Conservation (phyloP, 2,329 filamentous ascomycete species). For the Paraconiothyrium sp. region DNA sequence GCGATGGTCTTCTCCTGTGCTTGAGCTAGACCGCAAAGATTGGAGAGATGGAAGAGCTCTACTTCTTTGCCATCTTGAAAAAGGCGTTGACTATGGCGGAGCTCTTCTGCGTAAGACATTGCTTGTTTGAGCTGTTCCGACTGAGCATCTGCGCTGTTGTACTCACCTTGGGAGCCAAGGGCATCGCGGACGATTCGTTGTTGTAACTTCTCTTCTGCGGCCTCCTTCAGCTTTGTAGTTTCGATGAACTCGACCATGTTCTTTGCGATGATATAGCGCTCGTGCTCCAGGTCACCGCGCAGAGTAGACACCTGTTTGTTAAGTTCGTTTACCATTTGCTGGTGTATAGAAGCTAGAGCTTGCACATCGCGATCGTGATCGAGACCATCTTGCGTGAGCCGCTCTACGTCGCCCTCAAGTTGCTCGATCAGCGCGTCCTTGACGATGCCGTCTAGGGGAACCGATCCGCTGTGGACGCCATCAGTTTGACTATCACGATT, state of each 20-base stretch:
- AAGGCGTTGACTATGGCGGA: background rate
- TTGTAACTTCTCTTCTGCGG: background rate
- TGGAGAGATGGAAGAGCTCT: background rate
- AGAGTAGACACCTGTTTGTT: background rate
- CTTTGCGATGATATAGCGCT: background rate
- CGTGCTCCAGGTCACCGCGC: background rate
- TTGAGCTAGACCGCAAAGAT: background rate
- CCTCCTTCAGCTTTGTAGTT: background rate
- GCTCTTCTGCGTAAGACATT: background rate
- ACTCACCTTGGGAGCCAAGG: background rate
- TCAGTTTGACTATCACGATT: background rate
- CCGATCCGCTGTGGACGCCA: background rate
- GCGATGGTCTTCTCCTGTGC: background rate
- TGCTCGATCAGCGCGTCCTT: conserved; percentile 8
- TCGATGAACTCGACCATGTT: background rate
- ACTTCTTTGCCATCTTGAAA: conserved; percentile 1
- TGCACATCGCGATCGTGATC: background rate
- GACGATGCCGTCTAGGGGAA: background rate
- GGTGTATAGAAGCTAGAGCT: background rate
- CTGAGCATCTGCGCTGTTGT: background rate
- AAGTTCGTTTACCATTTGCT: background rate
- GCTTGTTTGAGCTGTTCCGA: background rate
- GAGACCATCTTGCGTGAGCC: conserved; percentile 1
- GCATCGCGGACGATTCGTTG: background rate
- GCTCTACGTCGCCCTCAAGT: background rate